A percentile compares a stretch with the other conserved stretches of the same genome.
Evolutionary conservation across 768 basidiomycete genomes (phyloP).

Genomic region (Leccinellum rugosiceps): DNA sequence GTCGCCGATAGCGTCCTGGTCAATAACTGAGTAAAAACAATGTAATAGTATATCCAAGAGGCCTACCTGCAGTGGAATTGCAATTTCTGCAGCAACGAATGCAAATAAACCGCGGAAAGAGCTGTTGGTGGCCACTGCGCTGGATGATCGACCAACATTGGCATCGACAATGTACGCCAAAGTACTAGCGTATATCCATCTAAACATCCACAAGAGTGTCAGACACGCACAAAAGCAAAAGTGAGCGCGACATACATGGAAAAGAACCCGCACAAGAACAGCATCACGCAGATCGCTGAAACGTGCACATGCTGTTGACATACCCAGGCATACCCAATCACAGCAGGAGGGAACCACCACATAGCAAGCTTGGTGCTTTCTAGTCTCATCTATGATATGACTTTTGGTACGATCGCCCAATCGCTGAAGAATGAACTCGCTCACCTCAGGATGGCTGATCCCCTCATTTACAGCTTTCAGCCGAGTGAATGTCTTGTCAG

Average conservation of each 20-base stretch:
- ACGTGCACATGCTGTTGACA: constrained; percentile 62
- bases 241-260: constrained; percentile 50
- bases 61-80: constrained; percentile 61
- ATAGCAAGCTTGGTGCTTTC: constrained; percentile 61
- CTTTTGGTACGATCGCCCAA: background rate
- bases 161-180: constrained; percentile 88
- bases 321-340: constrained; percentile 77
- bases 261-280: constrained; percentile 75
- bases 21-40: background rate
- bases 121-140: constrained; percentile 74
- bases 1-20: constrained; percentile 68
- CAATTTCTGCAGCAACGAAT: constrained; percentile 69
- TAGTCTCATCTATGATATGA: constrained; percentile 59
- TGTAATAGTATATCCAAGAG: background rate
- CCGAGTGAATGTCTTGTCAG: constrained; percentile 46
- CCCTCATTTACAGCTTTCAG: constrained; percentile 50
- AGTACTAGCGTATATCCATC: constrained; percentile 64
- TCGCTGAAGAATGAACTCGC: background rate
- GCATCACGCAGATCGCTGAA: constrained; percentile 64
- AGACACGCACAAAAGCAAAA: background rate
- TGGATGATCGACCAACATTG: constrained; percentile 76
- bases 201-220: constrained; percentile 14
- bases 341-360: constrained; percentile 48
- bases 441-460: constrained; percentile 61
- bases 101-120: constrained; percentile 67